phyloP scores from a whole-genome alignment of 805 yeast genomes.

The Blastobotrys chiropterorum region DNA sequence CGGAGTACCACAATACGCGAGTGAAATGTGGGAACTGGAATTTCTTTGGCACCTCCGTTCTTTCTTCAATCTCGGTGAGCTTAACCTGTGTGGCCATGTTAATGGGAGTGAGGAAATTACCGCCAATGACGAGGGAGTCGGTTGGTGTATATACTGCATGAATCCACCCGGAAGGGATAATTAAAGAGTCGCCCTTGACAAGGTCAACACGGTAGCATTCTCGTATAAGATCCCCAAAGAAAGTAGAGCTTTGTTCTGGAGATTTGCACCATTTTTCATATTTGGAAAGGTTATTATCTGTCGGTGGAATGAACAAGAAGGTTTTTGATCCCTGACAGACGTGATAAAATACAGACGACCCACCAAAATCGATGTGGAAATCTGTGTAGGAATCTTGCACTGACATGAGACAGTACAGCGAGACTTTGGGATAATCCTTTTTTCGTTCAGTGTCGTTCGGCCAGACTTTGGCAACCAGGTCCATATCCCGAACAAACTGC shows the following conservation, averaged over 20 bases:
- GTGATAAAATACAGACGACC: conserved; percentile 86
- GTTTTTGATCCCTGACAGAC: conserved; percentile 68
- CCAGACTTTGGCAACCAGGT: conserved; percentile 69
- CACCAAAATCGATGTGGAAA: conserved; percentile 89
- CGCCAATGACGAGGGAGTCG: conserved; percentile 81
- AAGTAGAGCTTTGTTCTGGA: conserved; percentile 52
- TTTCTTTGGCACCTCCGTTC: conserved; percentile 65
- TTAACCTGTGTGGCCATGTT: conserved; percentile 58
- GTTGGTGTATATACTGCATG: conserved; percentile 81
- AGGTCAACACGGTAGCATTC: conserved; percentile 52
- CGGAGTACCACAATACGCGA: conserved; percentile 62
- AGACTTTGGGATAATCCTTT: conserved; percentile 33
- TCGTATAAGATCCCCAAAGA: conserved; percentile 48
- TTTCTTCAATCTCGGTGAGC: conserved; percentile 55
- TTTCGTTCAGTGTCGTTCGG: conserved; percentile 22
- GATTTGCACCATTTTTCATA: conserved; percentile 71
- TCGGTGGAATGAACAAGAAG: conserved; percentile 76
- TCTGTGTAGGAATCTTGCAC: conserved; percentile 78
- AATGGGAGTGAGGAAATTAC: conserved; percentile 68
- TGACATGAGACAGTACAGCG: conserved; percentile 80
- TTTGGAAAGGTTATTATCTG: conserved; percentile 49
- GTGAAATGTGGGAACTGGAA: conserved; percentile 76
- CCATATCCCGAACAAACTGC: conserved; percentile 52
- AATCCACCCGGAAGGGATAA: conserved; percentile 91
- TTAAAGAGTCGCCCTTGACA: conserved; percentile 61